These are phyloP conservation scores for Rugosomyces carneus DNA, from an alignment of 1,284 basidiomycete species.

Conservation along the genomic window DNA sequence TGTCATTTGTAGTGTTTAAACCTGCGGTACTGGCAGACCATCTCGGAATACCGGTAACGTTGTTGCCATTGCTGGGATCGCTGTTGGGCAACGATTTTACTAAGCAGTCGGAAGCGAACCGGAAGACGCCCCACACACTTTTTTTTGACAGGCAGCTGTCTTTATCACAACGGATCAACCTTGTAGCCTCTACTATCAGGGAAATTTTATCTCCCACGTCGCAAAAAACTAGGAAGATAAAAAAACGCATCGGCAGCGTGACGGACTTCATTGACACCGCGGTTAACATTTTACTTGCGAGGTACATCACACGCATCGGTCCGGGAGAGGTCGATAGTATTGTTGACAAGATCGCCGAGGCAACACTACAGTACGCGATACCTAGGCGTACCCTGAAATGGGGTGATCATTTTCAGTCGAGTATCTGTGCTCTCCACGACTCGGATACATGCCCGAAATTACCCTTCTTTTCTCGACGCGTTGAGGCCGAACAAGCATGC, in stretches of 20 bases:
- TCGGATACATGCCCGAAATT: slow-evolving; percentile 48
- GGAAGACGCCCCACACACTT: slow-evolving; percentile 47
- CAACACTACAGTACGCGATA: slow-evolving; percentile 72
- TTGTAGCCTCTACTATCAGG: slow-evolving; percentile 48
- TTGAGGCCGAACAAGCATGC: slow-evolving; percentile 23
- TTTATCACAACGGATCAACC: slow-evolving; percentile 51
- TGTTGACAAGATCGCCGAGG: slow-evolving; percentile 63
- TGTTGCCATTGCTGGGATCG: slow-evolving; percentile 81
- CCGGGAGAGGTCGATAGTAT: slow-evolving; percentile 59
- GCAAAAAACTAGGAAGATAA: slow-evolving; percentile 44
- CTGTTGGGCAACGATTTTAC: slow-evolving; percentile 85
- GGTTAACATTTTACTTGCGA: slow-evolving; percentile 51
- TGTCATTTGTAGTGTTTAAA: slow-evolving; percentile 59
- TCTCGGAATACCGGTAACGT: slow-evolving; percentile 60
- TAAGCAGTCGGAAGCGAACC: slow-evolving; percentile 36
- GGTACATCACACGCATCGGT: slow-evolving; percentile 40
- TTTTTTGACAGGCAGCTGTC: slow-evolving; percentile 64
- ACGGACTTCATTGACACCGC: slow-evolving; percentile 71
- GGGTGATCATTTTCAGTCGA: slow-evolving; percentile 42
- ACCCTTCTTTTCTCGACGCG: slow-evolving; percentile 43
- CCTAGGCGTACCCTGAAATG: slow-evolving; percentile 36
- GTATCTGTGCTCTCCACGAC: slow-evolving; percentile 54
- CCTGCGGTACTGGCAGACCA: slow-evolving; percentile 59
- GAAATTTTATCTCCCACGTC: slow-evolving; percentile 42
- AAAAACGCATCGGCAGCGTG: slow-evolving; percentile 53